Percentiles rank a stretch among this genome's conserved stretches.
phyloP scores from a whole-genome alignment of 345 rosid genomes.

The Populus euphratica region DNA sequence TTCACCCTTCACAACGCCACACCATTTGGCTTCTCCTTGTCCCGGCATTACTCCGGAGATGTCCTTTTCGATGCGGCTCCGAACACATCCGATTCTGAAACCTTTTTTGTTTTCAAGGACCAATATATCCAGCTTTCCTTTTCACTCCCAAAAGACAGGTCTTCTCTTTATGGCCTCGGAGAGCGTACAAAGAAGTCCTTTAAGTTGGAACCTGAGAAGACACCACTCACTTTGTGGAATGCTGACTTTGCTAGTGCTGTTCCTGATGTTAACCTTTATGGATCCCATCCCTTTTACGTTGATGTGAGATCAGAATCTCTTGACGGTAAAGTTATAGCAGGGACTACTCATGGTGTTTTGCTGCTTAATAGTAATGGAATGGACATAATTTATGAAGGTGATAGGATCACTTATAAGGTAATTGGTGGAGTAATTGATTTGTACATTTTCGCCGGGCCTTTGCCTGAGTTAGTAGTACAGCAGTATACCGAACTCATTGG shows the following conservation, averaged over 20 bases:
- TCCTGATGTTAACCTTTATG: conserved; percentile 55
- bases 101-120: conserved; percentile 60
- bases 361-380: not conserved
- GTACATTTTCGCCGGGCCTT: not conserved
- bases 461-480: not conserved
- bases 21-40: conserved; percentile 58
- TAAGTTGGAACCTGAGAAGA: conserved; percentile 32
- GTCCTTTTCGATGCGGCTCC: conserved; percentile 56
- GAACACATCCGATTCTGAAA: conserved; percentile 20
- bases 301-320: conserved; percentile 44
- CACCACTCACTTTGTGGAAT: conserved; percentile 53
- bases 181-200: conserved; percentile 63
- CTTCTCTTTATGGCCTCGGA: conserved; percentile 64
- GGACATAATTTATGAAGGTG: not conserved
- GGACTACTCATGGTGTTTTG: not conserved
- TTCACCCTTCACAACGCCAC: conserved; percentile 54
- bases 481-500: not conserved
- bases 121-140: conserved; percentile 68
- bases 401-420: not conserved
- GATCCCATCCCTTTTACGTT: conserved; percentile 75
- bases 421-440: not conserved
- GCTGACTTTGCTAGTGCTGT: conserved; percentile 37
- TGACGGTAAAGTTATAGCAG: conserved; percentile 17
- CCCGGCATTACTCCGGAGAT: conserved; percentile 57
- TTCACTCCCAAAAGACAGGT: conserved; percentile 43